Evolutionary conservation across 1,284 basidiomycete genomes (phyloP).

Genomic region (Acaromyces ingoldii): DNA sequence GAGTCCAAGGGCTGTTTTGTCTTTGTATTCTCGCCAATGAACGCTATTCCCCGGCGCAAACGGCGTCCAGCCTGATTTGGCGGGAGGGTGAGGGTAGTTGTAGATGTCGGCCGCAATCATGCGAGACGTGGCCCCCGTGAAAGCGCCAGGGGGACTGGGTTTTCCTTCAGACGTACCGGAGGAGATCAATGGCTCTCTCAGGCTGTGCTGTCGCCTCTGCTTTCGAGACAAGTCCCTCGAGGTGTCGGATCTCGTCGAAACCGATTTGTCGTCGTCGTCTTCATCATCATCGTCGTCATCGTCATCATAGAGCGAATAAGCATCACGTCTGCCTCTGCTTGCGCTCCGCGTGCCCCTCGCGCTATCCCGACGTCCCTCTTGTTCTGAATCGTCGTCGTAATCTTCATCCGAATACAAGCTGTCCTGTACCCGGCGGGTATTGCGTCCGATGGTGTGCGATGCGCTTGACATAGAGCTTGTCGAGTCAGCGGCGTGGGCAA

Average conservation of each 20-base stretch:
- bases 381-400: too few relatives aligned
- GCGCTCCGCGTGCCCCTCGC: not conserved
- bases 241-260: constrained; percentile 4
- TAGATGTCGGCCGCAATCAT: constrained; percentile 6
- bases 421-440: not conserved
- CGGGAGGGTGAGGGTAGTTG: constrained; percentile 7
- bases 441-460: not conserved
- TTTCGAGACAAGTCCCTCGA: not conserved
- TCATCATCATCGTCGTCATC: constrained; percentile 6
- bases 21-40: constrained; percentile 21
- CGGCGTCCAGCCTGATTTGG: constrained; percentile 11
- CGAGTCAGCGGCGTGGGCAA: constrained; percentile 8
- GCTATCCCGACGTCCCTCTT: too few relatives aligned
- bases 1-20: constrained; percentile 31
- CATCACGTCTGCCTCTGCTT: not conserved
- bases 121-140: not conserved
- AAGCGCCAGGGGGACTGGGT: constrained; percentile 5
- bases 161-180: not conserved
- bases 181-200: constrained; percentile 6
- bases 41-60: constrained; percentile 11
- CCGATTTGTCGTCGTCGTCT: constrained; percentile 6
- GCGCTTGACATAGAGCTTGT: constrained; percentile 1
- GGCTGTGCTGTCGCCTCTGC: not conserved
- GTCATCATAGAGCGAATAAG: constrained; percentile 10
- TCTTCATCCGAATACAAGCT: too few relatives aligned